Base-by-base conservation (phyloP, 148 eudicot species). In the Diospyros kaki region DNA sequence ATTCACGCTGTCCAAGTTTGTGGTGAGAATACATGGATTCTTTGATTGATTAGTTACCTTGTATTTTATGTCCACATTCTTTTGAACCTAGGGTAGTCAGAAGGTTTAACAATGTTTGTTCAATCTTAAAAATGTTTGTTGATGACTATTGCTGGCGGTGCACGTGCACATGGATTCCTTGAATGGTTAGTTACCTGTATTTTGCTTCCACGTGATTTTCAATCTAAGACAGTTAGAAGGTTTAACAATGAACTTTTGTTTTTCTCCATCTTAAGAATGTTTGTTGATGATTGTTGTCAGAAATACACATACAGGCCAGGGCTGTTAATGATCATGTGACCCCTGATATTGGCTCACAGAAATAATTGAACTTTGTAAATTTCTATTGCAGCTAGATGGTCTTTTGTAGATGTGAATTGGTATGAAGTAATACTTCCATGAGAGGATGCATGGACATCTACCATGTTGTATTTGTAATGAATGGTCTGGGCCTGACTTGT, bases 401-500 rank as follows among this genome's bases (percentile, higher is more conserved):
- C 58, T 66, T 0, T 6, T 14, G 77, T 52, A 61, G 5, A 28
- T 28, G 15, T 38, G 18, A n/a, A 18, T 17, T 41, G 14, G 9
- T 3, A 15, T 4, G 18, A 67, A 76, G 48, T 75, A 46, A 58
- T 68, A 48, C 45, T 76, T 67, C 46, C 39, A 3, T 38, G 55
- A 46, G 28, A 56, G 51, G 40, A 14, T 44, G 4, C 18, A 28
- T 48, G 44, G 28, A 60, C 54, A 58, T 60, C 41, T 59, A 18
- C 17, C 44, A 17, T 66, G 39, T 42, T 9, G 8, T 13, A 55
- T 14, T 63, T 54, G 39, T 10, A 50, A 46, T 58, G 28, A 71
- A 51, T 59, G 48, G 14, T 70, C 28, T 28, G 28, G 28, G 28
- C 39, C 4, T 77, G 62, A 61, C 43, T 50, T 64, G 4, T 72